Conservation (phyloP, 139 green algal species). For the Helicosporidium sp. region DNA sequence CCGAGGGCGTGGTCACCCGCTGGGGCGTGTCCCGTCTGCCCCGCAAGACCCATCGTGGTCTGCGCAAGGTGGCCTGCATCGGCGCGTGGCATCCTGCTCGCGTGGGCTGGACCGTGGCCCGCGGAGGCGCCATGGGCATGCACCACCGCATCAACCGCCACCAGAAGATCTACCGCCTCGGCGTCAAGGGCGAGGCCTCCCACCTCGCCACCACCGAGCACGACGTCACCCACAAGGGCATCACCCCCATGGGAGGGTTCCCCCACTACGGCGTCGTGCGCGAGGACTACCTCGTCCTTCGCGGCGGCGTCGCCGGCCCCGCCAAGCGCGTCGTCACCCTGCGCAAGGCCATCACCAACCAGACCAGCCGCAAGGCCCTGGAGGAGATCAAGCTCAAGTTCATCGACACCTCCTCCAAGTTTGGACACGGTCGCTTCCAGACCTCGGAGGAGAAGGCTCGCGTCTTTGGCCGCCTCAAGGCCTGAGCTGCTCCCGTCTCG, state of each 20-base stretch:
- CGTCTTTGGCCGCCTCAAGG: constrained; percentile 48
- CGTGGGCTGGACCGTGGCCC: constrained; percentile 87
- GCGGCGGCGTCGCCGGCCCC: constrained; percentile 68
- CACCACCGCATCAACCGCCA: constrained; percentile 99
- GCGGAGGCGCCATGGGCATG: constrained; percentile 87
- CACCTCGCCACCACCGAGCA: constrained; percentile 79
- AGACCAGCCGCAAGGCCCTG: constrained; percentile 71
- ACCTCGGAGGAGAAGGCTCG: constrained; percentile 85
- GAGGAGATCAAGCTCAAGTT: constrained; percentile 78
- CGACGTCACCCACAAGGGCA: constrained; percentile 90
- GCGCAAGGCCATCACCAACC: constrained; percentile 69
- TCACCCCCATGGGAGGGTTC: constrained; percentile 98
- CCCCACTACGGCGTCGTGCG: constrained; percentile 90
- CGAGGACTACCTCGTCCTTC: constrained; percentile 97
- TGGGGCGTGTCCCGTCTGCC: constrained; percentile 96
- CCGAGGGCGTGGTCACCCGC: constrained; percentile 89
- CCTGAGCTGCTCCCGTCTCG: constrained; percentile 3
- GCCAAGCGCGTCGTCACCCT: constrained; percentile 95
- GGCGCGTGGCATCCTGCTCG: constrained; percentile 94
- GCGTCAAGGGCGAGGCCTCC: constrained; percentile 75
- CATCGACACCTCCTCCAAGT: constrained; percentile 96
- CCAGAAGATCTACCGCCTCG: constrained; percentile 99
- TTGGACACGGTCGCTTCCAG: constrained; percentile 98
- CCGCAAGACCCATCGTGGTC: constrained; percentile 96
- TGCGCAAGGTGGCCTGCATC: constrained; percentile 98